Base-by-base conservation (phyloP, 1,139 yeast species). In the Nakaseomyces delphensis region DNA sequence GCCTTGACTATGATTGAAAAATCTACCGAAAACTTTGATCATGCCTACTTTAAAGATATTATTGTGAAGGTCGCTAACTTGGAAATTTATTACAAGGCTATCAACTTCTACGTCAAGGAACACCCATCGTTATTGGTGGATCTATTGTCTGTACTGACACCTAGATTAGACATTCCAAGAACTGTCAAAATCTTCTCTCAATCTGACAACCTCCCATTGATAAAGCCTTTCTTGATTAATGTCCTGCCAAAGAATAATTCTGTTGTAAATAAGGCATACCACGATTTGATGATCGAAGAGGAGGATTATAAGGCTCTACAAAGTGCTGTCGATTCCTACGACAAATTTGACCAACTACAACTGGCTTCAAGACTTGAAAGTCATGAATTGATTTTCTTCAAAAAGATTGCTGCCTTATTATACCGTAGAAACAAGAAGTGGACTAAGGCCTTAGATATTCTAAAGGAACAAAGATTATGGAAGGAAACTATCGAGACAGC, bases 1-100 rank as follows among this genome's bases (percentile, higher is more conserved):
- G 91, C 96, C 35, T 74, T 91, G 64, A 81, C 96, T n/a, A 86
- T 91, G 91, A 91, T 91, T 71, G 96, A 91, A 64, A 87, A 79
- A 62, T 82, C 95, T 3, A 87, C 93, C 48, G 84, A 83, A 55
- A 91, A 96, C 14, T 89, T 91, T 61, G 98, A 93, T 56, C 98
- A 91, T 64, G 69, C 79, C 32, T 83, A 95, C 39, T 91, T 93
- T 73, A 91, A 91, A 71, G 97, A 91, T 62, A 80, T 91, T 45
- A 73, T 93, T 53, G 96, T 86, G 52, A 91, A 91, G 72, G 96
- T 89, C 47, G 85, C 96, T 39, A 91, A 91, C 68, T 74, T 91
- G 66, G 99, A 91, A 70, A 87, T 93, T 49, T 91, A 89, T 69
- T 91, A 91, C 79, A 87, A 87, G 70, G 96, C 97, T 11, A 85